Percentiles rank a stretch among this genome's conserved stretches.
These are phyloP conservation scores for Globisporangium nunn DNA, from an alignment of 352 stramenopile species.

Conservation along the genomic window DNA sequence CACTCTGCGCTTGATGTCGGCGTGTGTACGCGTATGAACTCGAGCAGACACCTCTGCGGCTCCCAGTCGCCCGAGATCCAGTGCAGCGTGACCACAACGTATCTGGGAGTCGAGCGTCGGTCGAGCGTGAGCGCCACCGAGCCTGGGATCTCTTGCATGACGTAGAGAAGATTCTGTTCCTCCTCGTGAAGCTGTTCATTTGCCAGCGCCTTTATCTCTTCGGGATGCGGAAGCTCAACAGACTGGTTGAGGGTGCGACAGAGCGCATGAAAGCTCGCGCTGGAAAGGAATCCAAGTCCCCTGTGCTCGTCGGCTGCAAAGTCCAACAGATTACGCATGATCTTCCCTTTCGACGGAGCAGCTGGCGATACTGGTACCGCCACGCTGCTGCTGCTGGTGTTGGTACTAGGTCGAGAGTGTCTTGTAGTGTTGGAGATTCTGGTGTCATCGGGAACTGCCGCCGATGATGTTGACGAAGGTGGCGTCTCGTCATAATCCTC, in stretches of 20 bases:
- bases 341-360: neutral
- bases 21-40: conserved; percentile 4
- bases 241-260: neutral
- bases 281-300: neutral
- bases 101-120: conserved; percentile 5
- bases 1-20: neutral
- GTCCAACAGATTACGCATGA: neutral
- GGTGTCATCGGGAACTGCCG: neutral
- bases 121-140: conserved; percentile 6
- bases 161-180: conserved; percentile 1
- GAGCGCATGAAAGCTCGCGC: neutral
- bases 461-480: neutral
- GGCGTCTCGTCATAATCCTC: neutral
- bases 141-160: conserved; percentile 6
- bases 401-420: neutral
- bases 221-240: neutral
- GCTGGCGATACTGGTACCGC: neutral
- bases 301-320: neutral
- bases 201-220: neutral
- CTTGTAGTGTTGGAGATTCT: neutral
- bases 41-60: conserved; percentile 7
- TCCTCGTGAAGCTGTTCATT: neutral
- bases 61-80: conserved; percentile 10
- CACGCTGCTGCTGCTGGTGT: neutral
- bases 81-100: conserved; percentile 8